Conservation (phyloP, 306 rosid species). For the Vigna mungo region DNA sequence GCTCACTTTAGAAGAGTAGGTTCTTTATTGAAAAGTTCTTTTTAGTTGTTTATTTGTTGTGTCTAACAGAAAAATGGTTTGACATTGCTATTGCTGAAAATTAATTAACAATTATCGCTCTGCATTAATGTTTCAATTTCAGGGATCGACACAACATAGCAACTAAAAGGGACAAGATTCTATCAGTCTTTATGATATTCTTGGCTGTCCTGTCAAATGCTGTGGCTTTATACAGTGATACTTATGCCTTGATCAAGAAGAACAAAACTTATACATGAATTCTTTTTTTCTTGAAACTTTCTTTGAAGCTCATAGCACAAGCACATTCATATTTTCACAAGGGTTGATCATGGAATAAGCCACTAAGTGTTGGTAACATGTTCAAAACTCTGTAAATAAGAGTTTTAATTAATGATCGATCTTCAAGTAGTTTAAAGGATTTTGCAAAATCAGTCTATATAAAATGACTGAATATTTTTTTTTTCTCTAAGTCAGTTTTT, state of each 20-base stretch:
- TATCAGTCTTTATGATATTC: constrained; percentile 70
- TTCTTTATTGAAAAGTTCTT: background rate
- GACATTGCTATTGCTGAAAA: constrained; percentile 12
- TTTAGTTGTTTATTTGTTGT: background rate
- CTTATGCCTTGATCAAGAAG: constrained; percentile 72
- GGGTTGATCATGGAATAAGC: background rate
- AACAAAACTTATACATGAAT: constrained; percentile 40
- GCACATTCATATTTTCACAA: constrained; percentile 21
- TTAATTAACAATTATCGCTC: constrained; percentile 7
- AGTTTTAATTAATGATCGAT: no score
- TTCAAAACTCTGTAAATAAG: background rate
- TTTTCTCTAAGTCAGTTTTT: no score
- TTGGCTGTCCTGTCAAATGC: constrained; percentile 77
- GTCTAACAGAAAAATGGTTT: background rate
- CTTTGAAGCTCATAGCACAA: background rate
- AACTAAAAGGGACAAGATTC: constrained; percentile 70
- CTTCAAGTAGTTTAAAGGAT: no score
- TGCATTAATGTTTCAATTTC: constrained; percentile 35
- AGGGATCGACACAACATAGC: constrained; percentile 79
- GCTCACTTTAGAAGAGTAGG: background rate
- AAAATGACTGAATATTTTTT: no score
- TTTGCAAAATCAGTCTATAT: no score
- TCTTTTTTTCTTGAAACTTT: constrained; percentile 32
- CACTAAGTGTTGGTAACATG: background rate
- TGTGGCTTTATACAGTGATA: constrained; percentile 85